Percentiles rank a stretch among this genome's conserved stretches.
Conservation (phyloP, 1,284 basidiomycete species). For the Microbotryum scabiosae region DNA sequence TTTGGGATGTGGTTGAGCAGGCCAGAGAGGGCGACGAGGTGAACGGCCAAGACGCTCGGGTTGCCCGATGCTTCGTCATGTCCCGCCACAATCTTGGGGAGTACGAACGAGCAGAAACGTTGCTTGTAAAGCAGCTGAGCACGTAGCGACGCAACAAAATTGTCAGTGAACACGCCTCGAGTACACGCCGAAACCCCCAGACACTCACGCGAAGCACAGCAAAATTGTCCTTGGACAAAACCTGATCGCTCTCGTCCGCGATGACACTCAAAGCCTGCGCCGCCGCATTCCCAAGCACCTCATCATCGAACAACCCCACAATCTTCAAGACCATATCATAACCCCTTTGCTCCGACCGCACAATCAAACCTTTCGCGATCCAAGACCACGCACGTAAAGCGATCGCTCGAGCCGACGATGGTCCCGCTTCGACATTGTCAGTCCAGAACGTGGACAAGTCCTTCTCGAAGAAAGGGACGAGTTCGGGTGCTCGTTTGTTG, state of each 20-base stretch:
- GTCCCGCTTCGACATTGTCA: constrained; percentile 42
- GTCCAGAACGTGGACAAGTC: constrained; percentile 29
- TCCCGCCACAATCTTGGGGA: constrained; percentile 66
- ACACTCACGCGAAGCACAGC: constrained; percentile 60
- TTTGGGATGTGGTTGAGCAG: constrained; percentile 74
- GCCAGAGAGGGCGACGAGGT: constrained; percentile 74
- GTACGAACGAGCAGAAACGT: constrained; percentile 63
- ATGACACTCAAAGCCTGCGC: constrained; percentile 64
- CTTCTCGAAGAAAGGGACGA: constrained; percentile 45
- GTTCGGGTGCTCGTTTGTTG: constrained; percentile 60
- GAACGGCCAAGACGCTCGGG: constrained; percentile 45
- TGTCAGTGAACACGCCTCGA: neutral
- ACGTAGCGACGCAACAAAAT: too few species aligned
- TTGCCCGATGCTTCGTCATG: constrained; percentile 33
- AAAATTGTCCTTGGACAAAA: constrained; percentile 68
- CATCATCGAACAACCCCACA: constrained; percentile 59
- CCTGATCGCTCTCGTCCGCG: constrained; percentile 48
- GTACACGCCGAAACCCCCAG: too few species aligned
- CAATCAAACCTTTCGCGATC: constrained; percentile 61
- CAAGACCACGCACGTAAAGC: constrained; percentile 60
- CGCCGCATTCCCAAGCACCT: constrained; percentile 54
- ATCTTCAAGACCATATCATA: constrained; percentile 55
- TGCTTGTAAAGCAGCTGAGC: constrained; percentile 72
- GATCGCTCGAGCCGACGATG: constrained; percentile 45
- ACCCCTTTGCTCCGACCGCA: constrained; percentile 58